Evolutionary conservation across 2,329 filamentous ascomycete species (phyloP).

Genomic region (Apiospora malaysiana): DNA sequence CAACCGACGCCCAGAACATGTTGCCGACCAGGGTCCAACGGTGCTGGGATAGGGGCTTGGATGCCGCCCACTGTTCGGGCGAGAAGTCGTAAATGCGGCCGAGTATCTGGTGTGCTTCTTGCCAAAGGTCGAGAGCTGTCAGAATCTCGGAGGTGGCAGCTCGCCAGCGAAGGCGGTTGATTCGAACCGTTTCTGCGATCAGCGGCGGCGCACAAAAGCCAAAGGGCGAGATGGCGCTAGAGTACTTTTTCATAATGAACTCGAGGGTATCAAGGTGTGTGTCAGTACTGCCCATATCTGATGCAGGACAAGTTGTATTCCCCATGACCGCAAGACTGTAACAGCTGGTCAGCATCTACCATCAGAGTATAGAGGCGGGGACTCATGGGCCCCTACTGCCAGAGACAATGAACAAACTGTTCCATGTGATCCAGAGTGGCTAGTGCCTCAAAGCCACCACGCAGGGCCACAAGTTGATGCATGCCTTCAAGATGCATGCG

Average conservation of each 20-base stretch:
- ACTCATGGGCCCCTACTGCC: conserved; percentile 31
- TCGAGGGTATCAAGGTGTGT: conserved; percentile 36
- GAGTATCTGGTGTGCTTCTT: conserved; percentile 34
- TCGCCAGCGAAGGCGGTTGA: conserved; percentile 43
- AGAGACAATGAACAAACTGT: conserved; percentile 35
- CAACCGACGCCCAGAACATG: conserved; percentile 39
- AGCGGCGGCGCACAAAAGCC: conserved; percentile 40
- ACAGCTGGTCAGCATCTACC: conserved; percentile 24
- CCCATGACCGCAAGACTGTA: conserved; percentile 40
- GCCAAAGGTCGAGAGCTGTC: conserved; percentile 19
- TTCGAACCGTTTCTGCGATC: conserved; percentile 42
- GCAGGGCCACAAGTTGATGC: conserved; percentile 39
- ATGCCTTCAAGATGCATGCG: conserved; percentile 43
- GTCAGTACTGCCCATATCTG: conserved; percentile 35
- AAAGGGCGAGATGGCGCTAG: conserved; percentile 30
- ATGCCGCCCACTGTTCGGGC: conserved; percentile 37
- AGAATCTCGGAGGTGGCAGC: conserved; percentile 22
- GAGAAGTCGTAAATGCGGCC: conserved; percentile 38
- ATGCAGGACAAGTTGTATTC: conserved; percentile 45
- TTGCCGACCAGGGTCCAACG: conserved; percentile 39
- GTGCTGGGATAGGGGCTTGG: conserved; percentile 32
- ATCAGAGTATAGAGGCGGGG: neutral
- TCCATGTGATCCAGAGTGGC: conserved; percentile 28
- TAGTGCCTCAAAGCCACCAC: conserved; percentile 39
- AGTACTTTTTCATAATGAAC: conserved; percentile 29